Percentiles rank a stretch among this genome's conserved stretches.
Evolutionary conservation across 1,139 yeast species (phyloP).

Genomic region (Sugiyamaella castrensis): DNA sequence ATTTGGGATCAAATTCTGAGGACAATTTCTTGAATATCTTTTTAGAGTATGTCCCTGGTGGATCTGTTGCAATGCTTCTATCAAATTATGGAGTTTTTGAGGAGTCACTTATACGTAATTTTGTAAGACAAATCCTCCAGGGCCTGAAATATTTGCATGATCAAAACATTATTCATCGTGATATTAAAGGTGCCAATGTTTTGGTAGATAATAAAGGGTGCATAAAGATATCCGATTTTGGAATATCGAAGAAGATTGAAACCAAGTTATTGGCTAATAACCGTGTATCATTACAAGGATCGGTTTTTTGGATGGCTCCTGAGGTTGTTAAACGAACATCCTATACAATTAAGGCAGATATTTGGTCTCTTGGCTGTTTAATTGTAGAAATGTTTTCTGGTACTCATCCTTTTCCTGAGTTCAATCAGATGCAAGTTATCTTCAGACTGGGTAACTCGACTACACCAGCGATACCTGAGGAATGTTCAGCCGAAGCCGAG

Average conservation of each 20-base stretch:
- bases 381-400: conserved; percentile 95
- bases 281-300: conserved; percentile 86
- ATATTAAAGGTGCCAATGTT: conserved; percentile 90
- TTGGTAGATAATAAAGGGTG: conserved; percentile 87
- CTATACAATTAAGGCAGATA: conserved; percentile 85
- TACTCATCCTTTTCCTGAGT: conserved; percentile 89
- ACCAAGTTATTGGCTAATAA: conserved; percentile 43
- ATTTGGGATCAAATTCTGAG: conserved; percentile 76
- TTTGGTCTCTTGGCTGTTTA: conserved; percentile 93
- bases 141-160: conserved; percentile 81
- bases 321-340: conserved; percentile 92
- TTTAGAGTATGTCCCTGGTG: conserved; percentile 95
- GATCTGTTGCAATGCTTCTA: conserved; percentile 85
- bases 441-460: conserved; percentile 86
- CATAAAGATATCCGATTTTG: conserved; percentile 90
- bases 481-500: conserved; percentile 66
- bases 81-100: conserved; percentile 88
- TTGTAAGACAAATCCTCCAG: conserved; percentile 76
- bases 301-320: conserved; percentile 98
- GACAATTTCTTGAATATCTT: conserved; percentile 73
- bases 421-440: conserved; percentile 93
- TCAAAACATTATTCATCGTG: conserved; percentile 82
- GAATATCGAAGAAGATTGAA: conserved; percentile 78
- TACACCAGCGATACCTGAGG: conserved; percentile 71
- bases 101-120: conserved; percentile 80